Percentiles rank a stretch among this genome's conserved stretches.
These are phyloP conservation scores for Mycena filopes DNA, from an alignment of 768 basidiomycete species.

Conservation along the genomic window DNA sequence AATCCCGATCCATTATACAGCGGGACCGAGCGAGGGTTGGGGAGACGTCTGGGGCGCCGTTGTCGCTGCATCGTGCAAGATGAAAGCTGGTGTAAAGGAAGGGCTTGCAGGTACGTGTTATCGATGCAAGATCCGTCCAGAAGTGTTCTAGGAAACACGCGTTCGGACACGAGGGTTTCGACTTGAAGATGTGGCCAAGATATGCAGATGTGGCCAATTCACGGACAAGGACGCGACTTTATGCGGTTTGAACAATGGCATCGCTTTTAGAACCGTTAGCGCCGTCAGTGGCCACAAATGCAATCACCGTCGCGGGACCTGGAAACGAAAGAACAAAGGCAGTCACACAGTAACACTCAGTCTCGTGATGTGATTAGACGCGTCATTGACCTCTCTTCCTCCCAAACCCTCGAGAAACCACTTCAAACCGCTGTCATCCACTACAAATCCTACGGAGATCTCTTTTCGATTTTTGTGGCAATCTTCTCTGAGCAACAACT, in stretches of 20 bases:
- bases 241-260: conserved; percentile 4
- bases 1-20: conserved; percentile 17
- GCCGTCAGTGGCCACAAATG: not conserved
- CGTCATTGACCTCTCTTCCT: no score
- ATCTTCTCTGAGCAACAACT: no score
- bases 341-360: no score
- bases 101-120: conserved; percentile 18
- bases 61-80: conserved; percentile 21
- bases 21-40: conserved; percentile 21
- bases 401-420: not conserved
- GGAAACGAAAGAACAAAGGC: not conserved
- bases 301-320: not conserved
- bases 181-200: not conserved
- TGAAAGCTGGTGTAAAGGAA: conserved; percentile 22
- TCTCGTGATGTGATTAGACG: no score
- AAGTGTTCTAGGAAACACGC: conserved; percentile 17
- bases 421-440: not conserved
- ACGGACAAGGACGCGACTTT: not conserved
- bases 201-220: not conserved
- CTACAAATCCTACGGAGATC: not conserved
- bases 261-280: not conserved
- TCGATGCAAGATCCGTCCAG: conserved; percentile 25
- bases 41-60: conserved; percentile 7
- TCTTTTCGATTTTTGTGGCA: not conserved
- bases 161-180: conserved; percentile 10